Percentiles rank a stretch among this genome's conserved stretches.
Conservation (phyloP, 179 eudicot species). For the Gypsophila paniculata region DNA sequence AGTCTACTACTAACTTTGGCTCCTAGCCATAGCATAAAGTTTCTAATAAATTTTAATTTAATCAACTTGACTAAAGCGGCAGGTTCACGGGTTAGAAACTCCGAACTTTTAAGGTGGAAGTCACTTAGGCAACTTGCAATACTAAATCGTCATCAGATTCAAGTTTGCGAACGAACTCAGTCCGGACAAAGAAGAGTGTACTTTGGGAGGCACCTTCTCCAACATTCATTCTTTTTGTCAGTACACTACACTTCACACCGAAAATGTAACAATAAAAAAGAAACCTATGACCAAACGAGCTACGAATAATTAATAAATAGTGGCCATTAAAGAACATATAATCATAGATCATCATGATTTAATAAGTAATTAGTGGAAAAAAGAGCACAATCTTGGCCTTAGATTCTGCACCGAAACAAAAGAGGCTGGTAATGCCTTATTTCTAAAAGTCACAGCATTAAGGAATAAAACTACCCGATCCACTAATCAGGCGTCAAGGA, state of each 20-base stretch:
- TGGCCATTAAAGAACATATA: constrained; percentile 12
- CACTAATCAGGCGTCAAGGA: constrained; percentile 19
- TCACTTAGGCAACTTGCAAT: constrained; percentile 29
- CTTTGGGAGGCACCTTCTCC: constrained; percentile 22
- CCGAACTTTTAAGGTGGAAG: constrained; percentile 20
- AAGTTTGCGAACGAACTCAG: not conserved
- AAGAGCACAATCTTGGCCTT: constrained; percentile 17
- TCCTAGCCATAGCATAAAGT: constrained; percentile 8
- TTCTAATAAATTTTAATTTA: not conserved
- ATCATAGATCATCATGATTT: constrained; percentile 9
- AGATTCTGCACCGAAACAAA: constrained; percentile 29
- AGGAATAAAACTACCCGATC: constrained; percentile 8
- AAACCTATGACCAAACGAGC: constrained; percentile 18
- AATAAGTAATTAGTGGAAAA: constrained; percentile 14
- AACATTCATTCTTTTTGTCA: constrained; percentile 23
- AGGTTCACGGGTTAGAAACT: constrained; percentile 27
- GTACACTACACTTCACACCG: constrained; percentile 8
- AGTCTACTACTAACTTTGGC: not conserved
- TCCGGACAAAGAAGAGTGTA: constrained; percentile 25
- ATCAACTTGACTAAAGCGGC: constrained; percentile 8
- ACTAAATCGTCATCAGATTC: not conserved
- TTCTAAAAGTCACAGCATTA: constrained; percentile 10
- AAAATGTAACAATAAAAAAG: constrained; percentile 6
- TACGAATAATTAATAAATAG: constrained; percentile 1
- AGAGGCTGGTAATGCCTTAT: constrained; percentile 23